These are phyloP conservation scores for Trichocladium uniseriatum DNA, from an alignment of 495 filamentous ascomycete species.

Conservation along the genomic window DNA sequence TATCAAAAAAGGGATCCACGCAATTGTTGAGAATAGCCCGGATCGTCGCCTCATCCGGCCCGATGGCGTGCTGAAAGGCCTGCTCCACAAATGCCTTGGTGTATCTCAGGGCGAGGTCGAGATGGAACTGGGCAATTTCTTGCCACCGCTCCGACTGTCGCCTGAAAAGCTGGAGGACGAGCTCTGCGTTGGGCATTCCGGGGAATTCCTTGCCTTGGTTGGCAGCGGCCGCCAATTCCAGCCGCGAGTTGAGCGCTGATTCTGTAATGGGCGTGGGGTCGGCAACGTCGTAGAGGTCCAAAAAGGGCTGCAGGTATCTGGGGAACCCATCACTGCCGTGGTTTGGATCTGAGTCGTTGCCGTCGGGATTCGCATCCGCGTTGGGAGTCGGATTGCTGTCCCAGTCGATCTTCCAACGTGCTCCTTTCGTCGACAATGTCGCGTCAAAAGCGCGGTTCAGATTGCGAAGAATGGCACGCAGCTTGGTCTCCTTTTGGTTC, in stretches of 20 bases:
- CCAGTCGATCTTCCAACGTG: slow-evolving; percentile 12
- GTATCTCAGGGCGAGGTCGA: slow-evolving; percentile 3
- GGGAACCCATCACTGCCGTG: slow-evolving; percentile 4
- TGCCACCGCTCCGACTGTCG: slow-evolving; percentile 15
- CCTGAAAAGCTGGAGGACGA: slow-evolving; percentile 18
- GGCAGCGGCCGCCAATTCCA: slow-evolving; percentile 12
- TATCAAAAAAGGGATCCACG: slow-evolving; percentile 32
- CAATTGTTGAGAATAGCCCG: slow-evolving; percentile 19
- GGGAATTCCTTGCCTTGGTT: slow-evolving; percentile 22
- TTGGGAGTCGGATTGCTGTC: too few relatives aligned
- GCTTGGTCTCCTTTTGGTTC: slow-evolving; percentile 7
- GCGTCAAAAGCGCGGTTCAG: slow-evolving; percentile 17
- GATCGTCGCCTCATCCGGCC: slow-evolving; percentile 8
- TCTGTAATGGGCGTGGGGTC: slow-evolving; percentile 5
- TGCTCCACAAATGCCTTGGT: slow-evolving; percentile 16
- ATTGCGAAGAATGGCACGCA: slow-evolving; percentile 18
- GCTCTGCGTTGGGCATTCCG: slow-evolving; percentile 10
- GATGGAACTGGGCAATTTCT: slow-evolving; percentile 14
- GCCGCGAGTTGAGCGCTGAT: slow-evolving; percentile 1
- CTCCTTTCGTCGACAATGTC: slow-evolving; percentile 15
- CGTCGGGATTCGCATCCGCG: not conserved
- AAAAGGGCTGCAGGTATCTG: slow-evolving; percentile 11
- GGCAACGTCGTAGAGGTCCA: slow-evolving; percentile 13
- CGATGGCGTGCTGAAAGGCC: slow-evolving; percentile 13
- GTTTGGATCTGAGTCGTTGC: not conserved